Evolutionary conservation across 2,329 filamentous ascomycete genomes (phyloP).

Genomic region (Didymella segeticola): DNA sequence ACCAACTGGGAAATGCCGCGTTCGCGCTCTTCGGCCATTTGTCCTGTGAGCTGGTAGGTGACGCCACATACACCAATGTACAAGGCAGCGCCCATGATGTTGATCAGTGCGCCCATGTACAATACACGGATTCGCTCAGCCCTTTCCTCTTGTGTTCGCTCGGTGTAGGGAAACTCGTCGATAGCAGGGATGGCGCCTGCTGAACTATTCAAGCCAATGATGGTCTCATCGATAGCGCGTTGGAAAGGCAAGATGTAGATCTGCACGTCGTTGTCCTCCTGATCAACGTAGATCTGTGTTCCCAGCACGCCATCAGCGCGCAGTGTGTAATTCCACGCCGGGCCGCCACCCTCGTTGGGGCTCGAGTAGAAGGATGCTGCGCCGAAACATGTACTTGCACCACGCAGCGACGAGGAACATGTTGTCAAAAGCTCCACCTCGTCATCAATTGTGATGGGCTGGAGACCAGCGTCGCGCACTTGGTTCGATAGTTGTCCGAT

Average conservation of each 20-base stretch:
- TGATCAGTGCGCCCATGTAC: constrained; percentile 77
- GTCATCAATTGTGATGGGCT: constrained; percentile 60
- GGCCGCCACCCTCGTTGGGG: constrained; percentile 70
- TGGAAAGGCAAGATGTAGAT: constrained; percentile 82
- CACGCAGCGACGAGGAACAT: constrained; percentile 65
- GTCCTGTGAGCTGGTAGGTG: constrained; percentile 84
- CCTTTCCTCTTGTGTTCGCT: constrained; percentile 71
- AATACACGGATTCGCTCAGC: constrained; percentile 68
- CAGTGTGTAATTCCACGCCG: constrained; percentile 86
- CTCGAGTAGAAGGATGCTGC: constrained; percentile 79
- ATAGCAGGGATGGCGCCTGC: constrained; percentile 43
- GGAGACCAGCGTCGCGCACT: constrained; percentile 64
- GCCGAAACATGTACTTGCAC: constrained; percentile 74
- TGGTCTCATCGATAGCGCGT: constrained; percentile 76
- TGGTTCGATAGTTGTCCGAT: constrained; percentile 68
- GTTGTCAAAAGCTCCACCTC: constrained; percentile 66
- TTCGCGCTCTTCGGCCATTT: constrained; percentile 86
- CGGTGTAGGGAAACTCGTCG: constrained; percentile 79
- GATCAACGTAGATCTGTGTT: constrained; percentile 67
- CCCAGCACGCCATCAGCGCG: constrained; percentile 76
- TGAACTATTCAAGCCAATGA: constrained; percentile 63
- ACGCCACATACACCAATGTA: constrained; percentile 81
- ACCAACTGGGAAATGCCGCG: constrained; percentile 86
- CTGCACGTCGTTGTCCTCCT: constrained; percentile 74
- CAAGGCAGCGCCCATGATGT: constrained; percentile 79